Evolutionary conservation across 2,329 filamentous ascomycete species (phyloP), one percentile per base, ranked within the genome.

Genomic region (Microdochium bolleyi): DNA sequence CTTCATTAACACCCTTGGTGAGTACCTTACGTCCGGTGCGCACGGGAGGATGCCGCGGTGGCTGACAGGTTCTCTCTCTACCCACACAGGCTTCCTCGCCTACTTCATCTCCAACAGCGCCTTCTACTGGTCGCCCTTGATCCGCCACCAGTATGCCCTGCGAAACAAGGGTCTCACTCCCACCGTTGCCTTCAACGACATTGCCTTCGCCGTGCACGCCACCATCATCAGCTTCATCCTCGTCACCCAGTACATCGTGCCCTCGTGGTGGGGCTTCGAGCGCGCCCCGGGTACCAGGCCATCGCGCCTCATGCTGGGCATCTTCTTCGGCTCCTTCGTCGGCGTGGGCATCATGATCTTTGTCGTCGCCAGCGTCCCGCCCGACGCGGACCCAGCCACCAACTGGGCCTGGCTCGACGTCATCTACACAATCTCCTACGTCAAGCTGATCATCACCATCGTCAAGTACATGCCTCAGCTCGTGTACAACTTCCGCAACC

Each of bases 391-490:
- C 58, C 69, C 77, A 2, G 63, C 61, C 25, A 69, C 61, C 41
- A 73, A 73, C 51, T 86, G 82, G 82, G 78, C 79, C 52, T 82
- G 77, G 70, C 77, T 87, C 44, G 84, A 87, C 61, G 75, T 82
- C 51, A 75, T 82, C 49, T 84, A 84, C 63, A 80, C 87, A 13
- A 73, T 95, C 30, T 89, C 89, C 44, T 95, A 95, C 66, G 85
- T 95, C 65, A 99, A 99, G 72, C 77, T 99, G 32, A 69, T 92
- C 52, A 82, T 95, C 58, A 96, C 92, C 0, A 73, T 96, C 24
- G 80, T 95, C 70, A 99, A 99, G 73, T 97, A 96, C 70, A 84
- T 89, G 49, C 94, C 94, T 4, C 91, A 96, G 74, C 83, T 88
- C 37, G 77, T 87, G 62, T 78, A 87, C 60, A 97, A 97, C 73